phyloP scores from a whole-genome alignment of 75 land plant genomes.

The Ceratopteris richardii region DNA sequence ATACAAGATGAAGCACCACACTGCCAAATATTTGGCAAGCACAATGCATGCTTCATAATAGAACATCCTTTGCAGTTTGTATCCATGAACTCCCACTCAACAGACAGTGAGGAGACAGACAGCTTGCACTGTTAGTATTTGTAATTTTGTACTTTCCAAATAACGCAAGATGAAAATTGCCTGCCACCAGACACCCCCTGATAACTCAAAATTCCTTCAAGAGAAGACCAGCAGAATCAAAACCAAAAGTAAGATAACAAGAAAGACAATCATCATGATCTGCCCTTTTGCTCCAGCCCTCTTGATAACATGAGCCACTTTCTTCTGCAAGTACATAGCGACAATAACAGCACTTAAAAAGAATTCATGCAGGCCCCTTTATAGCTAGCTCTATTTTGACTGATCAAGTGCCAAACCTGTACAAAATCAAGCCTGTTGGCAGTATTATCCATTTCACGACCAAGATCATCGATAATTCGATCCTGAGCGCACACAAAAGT shows the following conservation, averaged over 20 bases:
- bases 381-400: not conserved
- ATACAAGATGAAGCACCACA: too few species aligned
- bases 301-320: slow-evolving; percentile 73
- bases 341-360: not conserved
- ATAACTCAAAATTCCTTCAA: too few species aligned
- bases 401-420: too few species aligned
- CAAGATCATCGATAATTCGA: slow-evolving; percentile 63
- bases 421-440: slow-evolving; percentile 86
- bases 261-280: slow-evolving; percentile 67
- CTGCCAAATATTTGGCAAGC: too few species aligned
- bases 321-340: slow-evolving; percentile 49
- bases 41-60: too few species aligned
- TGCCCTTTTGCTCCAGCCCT: slow-evolving; percentile 86
- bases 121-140: too few species aligned
- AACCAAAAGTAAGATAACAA: slow-evolving; percentile 55
- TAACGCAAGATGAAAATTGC: too few species aligned
- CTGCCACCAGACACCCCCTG: too few species aligned
- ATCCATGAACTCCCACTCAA: too few species aligned
- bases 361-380: slow-evolving; percentile 1
- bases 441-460: slow-evolving; percentile 82
- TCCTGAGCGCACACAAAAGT: slow-evolving; percentile 39
- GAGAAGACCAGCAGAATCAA: slow-evolving; percentile 67
- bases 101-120: too few species aligned
- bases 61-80: too few species aligned
- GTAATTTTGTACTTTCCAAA: too few species aligned